Base-by-base conservation (phyloP, 2,329 filamentous ascomycete species). In the Rhinocladiella similis region DNA sequence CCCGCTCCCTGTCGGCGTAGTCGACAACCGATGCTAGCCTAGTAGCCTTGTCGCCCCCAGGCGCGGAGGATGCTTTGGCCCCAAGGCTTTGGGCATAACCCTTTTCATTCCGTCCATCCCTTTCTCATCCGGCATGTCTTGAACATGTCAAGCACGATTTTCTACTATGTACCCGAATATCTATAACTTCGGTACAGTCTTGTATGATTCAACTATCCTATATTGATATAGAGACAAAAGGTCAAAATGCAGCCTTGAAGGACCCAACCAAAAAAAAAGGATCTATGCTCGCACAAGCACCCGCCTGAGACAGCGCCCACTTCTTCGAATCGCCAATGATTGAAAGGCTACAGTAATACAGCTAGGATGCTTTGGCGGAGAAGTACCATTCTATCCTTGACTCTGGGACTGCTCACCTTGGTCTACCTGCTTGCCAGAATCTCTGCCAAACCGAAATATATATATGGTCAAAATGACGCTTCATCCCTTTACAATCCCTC, bases 401-500 rank as follows among this genome's bases (percentile, higher is more conserved):
- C 39, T 20, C 47, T 60, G 2, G 53, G 33, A 33, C 16, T 43
- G 4, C 12, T 60, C 14, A 52, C 38, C 13, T 20, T 57, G 18
- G 50, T 56, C 19, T 56, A 49, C 25, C 42, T 56, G 13, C 9
- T 54, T 46, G 41, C 19, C 20, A 10, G 16, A 20, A 29, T 22
- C 29, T 45, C 35, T 38, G 18, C 10, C 12, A 22, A 29, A 46
- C 41, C 42, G 12, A 19, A 42, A 45, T 54, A 56, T 27, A n/a
- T 60, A n/a, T 52, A 57, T 45, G 56, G 56, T 39, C 47, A 57
- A 50, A 48, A 56, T 50, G 56, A 45, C 22, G 53, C 38, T 41
- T 16, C 10, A 13, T 16, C 38, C 3, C 50, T 59, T 13, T 62
- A 62, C 41, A 25, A 62, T 39, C 67, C 59, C 6, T 67, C 68